Base-by-base conservation (phyloP, 1,139 yeast species). In the Hyphopichia wangnamkhiaoensis region DNA sequence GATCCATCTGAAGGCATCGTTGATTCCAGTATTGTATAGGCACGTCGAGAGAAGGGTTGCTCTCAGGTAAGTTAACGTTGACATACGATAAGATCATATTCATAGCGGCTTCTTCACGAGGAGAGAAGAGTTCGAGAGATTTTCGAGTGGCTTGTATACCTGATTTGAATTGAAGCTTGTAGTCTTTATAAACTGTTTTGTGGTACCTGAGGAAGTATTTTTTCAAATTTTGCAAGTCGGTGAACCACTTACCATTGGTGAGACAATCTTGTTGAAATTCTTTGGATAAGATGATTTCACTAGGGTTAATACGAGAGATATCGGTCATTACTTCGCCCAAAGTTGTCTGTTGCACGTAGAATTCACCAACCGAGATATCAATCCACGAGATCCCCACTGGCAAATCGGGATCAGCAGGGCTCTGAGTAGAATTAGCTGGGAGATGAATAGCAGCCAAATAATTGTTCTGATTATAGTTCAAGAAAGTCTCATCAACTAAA, bases 361-460 rank as follows among this genome's bases (percentile, higher is more conserved):
- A 78, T 27, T 80, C 83, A 0, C 98, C 98, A 1, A 93, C 80
- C 0, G 95, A 84, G 1, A 93, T 68, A 59, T 93, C 98, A 27
- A 85, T 76, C 98, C 98, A 93, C 15, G 93, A 78, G 4, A 93
- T 56, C 0, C 96, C 97, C 2, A 90, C 59, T 42, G 72, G 60
- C 49, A 73, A 50, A 36, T 71, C 74, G 0, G 71, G 66, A 46
- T 77, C 80, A 0, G 77, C 68, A 0, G 74, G 64, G 13, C 67
- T 63, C 26, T 59, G 56, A 33, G 71, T 61, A 35, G 72, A 61
- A 41, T 65, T 68, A 12, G 72, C 68, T 0, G 89, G 86, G 34
- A 85, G 69, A 5, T 78, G 73, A 10, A 91, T 68, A 3, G 90
- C 77, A 30, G 85, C 68, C 27, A 91, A 65, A 54, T 73, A 90